phyloP scores from a whole-genome alignment of 2,329 filamentous ascomycete species.

The Tolypocladium pustulatum region DNA sequence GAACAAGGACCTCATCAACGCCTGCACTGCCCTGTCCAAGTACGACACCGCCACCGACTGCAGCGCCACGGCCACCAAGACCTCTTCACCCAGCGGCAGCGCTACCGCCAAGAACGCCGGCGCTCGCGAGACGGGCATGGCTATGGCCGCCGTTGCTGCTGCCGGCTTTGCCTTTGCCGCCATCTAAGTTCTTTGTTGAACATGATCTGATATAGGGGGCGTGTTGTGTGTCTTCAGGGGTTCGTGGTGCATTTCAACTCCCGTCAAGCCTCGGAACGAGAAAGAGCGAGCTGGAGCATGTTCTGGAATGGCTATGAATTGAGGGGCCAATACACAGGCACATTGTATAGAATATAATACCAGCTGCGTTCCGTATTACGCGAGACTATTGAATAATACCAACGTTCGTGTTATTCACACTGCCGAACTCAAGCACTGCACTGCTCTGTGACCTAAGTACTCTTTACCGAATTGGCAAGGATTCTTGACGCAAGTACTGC shows the following conservation, averaged over 20 bases:
- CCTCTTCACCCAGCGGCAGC: neutral
- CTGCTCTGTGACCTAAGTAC: neutral
- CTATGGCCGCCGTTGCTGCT: conserved; percentile 18
- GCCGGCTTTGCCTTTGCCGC: conserved; percentile 17
- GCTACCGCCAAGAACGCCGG: conserved; percentile 11
- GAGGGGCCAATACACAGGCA: neutral
- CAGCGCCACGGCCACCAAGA: conserved; percentile 1
- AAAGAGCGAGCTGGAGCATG: neutral
- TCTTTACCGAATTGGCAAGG: too few species aligned
- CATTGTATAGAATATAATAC: neutral
- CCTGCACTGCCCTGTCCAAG: conserved; percentile 12
- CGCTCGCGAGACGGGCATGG: conserved; percentile 15
- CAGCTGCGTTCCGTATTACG: neutral
- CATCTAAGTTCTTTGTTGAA: conserved; percentile 11
- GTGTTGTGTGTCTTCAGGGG: neutral
- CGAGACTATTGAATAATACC: neutral
- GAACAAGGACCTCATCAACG: conserved; percentile 15
- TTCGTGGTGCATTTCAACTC: neutral
- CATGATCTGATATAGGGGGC: neutral
- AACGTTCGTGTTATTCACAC: neutral
- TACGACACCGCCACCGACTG: neutral
- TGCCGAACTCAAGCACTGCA: neutral
- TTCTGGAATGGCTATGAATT: neutral
- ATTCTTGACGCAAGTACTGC: too few species aligned
- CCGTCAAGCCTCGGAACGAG: neutral